Conservation (phyloP, 164 flowering plant species). For the Buxus sempervirens region DNA sequence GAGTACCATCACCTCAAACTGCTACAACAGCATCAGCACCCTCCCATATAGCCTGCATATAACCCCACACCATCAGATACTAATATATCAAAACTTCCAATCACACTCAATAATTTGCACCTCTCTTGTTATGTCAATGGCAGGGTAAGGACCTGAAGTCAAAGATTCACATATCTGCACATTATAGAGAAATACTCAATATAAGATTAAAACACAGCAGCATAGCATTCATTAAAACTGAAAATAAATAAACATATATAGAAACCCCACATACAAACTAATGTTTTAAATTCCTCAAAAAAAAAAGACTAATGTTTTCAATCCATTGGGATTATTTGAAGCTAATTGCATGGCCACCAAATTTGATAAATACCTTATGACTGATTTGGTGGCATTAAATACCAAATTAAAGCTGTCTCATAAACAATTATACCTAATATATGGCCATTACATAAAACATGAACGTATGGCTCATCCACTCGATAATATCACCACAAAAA, state of each 20-base stretch:
- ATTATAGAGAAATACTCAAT: conserved; percentile 18
- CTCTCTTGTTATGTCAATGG: conserved; percentile 94
- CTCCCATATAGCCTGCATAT: conserved; percentile 71
- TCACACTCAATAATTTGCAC: conserved; percentile 34
- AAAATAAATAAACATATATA: too few relatives aligned
- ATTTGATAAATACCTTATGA: too few relatives aligned
- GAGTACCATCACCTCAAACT: too few relatives aligned
- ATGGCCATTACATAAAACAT: not conserved
- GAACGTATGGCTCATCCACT: not conserved
- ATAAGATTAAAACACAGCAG: not conserved
- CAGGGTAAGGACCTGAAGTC: conserved; percentile 93
- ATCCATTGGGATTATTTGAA: too few relatives aligned
- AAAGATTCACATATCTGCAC: conserved; percentile 82
- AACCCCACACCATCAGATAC: not conserved
- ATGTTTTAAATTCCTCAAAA: too few relatives aligned
- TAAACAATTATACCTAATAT: not conserved
- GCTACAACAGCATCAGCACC: conserved; percentile 95
- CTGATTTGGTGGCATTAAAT: too few relatives aligned
- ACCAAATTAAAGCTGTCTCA: not conserved
- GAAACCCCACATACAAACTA: too few relatives aligned
- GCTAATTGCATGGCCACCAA: too few relatives aligned
- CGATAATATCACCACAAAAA: not conserved
- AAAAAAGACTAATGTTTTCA: too few relatives aligned
- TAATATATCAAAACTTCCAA: not conserved
- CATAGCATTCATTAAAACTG: too few relatives aligned